Base-by-base conservation (phyloP, 805 yeast genomes). In the Dipodascopsis uninucleata region DNA sequence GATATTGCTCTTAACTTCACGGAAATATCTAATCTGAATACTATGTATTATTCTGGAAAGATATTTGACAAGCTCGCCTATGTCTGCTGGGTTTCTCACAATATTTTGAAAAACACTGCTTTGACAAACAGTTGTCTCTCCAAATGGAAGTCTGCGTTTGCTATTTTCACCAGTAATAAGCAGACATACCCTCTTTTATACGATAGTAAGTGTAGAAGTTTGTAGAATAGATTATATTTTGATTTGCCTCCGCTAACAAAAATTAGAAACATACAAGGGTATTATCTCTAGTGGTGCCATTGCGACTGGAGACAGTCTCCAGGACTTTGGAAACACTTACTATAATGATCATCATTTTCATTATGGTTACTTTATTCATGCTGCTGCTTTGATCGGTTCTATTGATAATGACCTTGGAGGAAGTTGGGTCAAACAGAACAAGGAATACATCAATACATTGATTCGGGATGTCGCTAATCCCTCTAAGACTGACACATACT, bases 21-120 rank as follows among this genome's bases (percentile, higher is more conserved):
- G 2, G 75, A 71, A 18, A 75, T 73, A 62, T 74, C 82, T n/a
- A 69, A 82, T 58, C 69, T 82, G 16, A 87, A 87, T 52, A 86
- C 96, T 1, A 89, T 89, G 85, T 90, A 90, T 65, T 81, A 86
- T 17, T 76, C 95, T 1, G 98, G 97, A 8, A 90, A 93, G 62
- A 74, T 79, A 20, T 67, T 89, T 40, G 96, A 89, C 56, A 93
- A 89, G 66, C 90, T 85, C 66, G 96, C 97, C 0, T 84, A 84
- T 71, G 75, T 93, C 43, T 71, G 86, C 5, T 83, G 82, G 50
- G 86, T 81, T 7, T 79, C 82, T 28, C 79, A 82, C 43, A 80
- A 72, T 51, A 72, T 90, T 14, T 62, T 90, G 35, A 61, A 75
- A 12, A 82, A 89, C 59, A 59, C 63, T 0, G 61, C 58, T 0